Percentiles rank a stretch among this genome's conserved stretches.
These are phyloP conservation scores for Phytophthora ohioensis DNA, from an alignment of 352 stramenopile genomes.

Conservation along the genomic window DNA sequence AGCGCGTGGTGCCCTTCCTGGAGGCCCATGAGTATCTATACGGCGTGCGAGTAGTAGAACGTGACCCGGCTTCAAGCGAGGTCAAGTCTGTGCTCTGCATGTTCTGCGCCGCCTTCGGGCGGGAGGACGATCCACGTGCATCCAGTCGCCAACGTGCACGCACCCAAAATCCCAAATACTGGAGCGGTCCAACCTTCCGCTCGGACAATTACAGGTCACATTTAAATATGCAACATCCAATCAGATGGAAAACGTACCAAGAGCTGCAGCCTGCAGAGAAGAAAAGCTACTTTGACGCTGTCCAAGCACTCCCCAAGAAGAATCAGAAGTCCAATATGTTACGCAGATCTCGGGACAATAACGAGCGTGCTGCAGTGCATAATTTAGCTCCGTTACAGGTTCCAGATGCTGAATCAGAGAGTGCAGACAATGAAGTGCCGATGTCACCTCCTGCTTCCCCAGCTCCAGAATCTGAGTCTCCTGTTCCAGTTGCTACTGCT, in stretches of 20 bases:
- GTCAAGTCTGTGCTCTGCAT: slow-evolving; percentile 30
- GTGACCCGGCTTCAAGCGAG: not conserved
- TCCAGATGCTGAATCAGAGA: not conserved
- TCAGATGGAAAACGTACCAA: slow-evolving; percentile 30
- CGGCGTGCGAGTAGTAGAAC: slow-evolving; percentile 33
- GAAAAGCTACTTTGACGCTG: slow-evolving; percentile 14
- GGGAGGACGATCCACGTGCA: slow-evolving; percentile 20
- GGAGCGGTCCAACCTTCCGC: slow-evolving; percentile 32
- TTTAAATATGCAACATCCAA: slow-evolving; percentile 22
- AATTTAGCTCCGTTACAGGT: not conserved
- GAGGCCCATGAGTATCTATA: slow-evolving; percentile 35
- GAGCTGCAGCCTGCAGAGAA: slow-evolving; percentile 12
- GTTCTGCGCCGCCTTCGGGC: slow-evolving; percentile 41
- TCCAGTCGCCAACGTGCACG: slow-evolving; percentile 15
- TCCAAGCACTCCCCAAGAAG: slow-evolving; percentile 7
- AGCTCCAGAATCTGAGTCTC: slow-evolving; percentile 2
- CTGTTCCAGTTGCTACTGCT: slow-evolving; percentile 2
- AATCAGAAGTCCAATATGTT: not conserved
- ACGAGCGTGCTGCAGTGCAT: not conserved
- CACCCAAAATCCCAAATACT: slow-evolving; percentile 35
- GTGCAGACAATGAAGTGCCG: not conserved
- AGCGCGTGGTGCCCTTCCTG: slow-evolving; percentile 35
- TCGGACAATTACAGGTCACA: slow-evolving; percentile 44
- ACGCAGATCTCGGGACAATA: not conserved
- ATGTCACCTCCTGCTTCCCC: slow-evolving; percentile 7